Base-by-base conservation (phyloP, 169 alveolate species). In the Babesia ovis region DNA sequence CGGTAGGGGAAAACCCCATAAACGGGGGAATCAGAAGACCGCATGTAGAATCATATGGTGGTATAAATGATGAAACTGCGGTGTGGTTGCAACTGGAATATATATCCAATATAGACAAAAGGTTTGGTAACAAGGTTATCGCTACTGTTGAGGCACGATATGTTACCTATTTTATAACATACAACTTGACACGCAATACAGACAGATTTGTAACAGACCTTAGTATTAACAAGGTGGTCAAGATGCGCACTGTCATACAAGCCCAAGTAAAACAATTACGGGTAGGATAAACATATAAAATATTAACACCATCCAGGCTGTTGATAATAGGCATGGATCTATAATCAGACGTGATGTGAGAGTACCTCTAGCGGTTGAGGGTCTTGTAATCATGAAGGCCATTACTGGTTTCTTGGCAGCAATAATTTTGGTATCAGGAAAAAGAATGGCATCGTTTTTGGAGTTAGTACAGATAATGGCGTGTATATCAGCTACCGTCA, bases 51-150 rank as follows among this genome's bases (percentile, higher is more conserved):
- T 34, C 43, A 3, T 39, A 8, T n/a, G 35, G 27, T 3, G 70
- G 56, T 1, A 8, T 60, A 20, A 20, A 0, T 2, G 42, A 45
- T 0, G 56, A 60, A 0, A 41, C 54, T 18, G 25, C 70, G 3
- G 29, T 60, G 22, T 37, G 42, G 46, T 6, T 64, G 41, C 74
- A 64, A 54, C 32, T 64, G n/a, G 62, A 64, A 22, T 64, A 64
- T 34, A 20, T 64, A 4, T 35, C 5, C 20, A 12, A 35, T 18
- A 50, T 64, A 48, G 50, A 46, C 37, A 2, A 32, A 39, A 31
- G 62, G 16, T 64, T 64, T 35, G 6, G 51, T 11, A 32, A 25
- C 31, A 64, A 50, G 34, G 51, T 35, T 0, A 50, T 64, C 29
- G 74, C 62, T 1, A 48, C 59, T 3, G 74, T 64, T 22, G 61